These are phyloP conservation scores for Trypanosomatidae sp. DNA, from an alignment of 208 protist genomes.

Conservation along the genomic window DNA sequence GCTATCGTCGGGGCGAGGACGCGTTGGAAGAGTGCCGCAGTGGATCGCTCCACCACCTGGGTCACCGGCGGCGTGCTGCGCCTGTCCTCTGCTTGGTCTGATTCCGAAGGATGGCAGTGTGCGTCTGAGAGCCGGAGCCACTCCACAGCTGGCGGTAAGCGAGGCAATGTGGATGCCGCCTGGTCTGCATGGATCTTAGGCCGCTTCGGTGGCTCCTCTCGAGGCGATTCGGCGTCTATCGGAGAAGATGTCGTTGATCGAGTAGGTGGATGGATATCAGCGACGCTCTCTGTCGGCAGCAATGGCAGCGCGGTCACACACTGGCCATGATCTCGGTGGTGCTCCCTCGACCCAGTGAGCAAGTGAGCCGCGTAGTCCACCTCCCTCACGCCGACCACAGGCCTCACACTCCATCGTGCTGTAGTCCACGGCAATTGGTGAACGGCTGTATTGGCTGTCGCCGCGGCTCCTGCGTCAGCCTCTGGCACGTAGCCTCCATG, in stretches of 20 bases:
- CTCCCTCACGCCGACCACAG: neutral
- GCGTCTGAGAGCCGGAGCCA: conserved; percentile 4
- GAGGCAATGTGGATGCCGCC: neutral
- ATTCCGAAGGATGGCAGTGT: neutral
- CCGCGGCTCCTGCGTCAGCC: neutral
- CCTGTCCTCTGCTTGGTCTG: neutral
- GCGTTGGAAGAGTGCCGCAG: conserved; percentile 1
- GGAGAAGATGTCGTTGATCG: neutral
- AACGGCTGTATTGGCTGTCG: neutral
- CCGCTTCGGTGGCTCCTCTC: neutral
- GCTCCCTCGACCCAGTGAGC: neutral
- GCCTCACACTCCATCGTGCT: conserved; percentile 2
- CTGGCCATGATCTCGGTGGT: neutral
- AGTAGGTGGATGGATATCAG: neutral
- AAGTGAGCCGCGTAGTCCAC: neutral
- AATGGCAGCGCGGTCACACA: neutral
- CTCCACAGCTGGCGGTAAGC: neutral
- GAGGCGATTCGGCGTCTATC: neutral
- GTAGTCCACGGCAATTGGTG: conserved; percentile 2
- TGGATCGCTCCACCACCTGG: neutral
- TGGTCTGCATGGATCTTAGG: neutral
- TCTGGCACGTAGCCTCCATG: neutral
- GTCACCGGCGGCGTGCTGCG: neutral
- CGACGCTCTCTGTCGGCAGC: neutral
- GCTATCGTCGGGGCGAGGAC: neutral